A percentile compares a stretch with the other conserved stretches of the same genome.
These are phyloP conservation scores for Tolypocladium pustulatum DNA, from an alignment of 2,329 filamentous ascomycete genomes.

Conservation along the genomic window DNA sequence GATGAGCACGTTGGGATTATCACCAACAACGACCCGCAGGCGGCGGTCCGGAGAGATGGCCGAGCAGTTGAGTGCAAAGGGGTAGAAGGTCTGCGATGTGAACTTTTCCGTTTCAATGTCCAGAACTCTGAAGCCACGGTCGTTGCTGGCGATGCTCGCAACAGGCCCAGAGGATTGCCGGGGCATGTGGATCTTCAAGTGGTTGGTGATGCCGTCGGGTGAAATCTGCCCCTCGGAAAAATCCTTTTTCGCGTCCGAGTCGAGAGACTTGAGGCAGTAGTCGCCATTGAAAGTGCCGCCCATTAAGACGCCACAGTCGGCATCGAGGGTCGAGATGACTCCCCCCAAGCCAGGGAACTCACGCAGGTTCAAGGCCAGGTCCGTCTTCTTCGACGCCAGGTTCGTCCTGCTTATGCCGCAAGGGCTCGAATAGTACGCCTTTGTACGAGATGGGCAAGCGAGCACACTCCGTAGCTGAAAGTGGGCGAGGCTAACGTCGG, in stretches of 20 bases:
- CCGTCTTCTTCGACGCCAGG: conserved; percentile 34
- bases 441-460: conserved; percentile 42
- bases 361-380: conserved; percentile 31
- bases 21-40: conserved; percentile 63
- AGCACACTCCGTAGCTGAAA: conserved; percentile 57
- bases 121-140: conserved; percentile 45
- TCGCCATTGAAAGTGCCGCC: conserved; percentile 49
- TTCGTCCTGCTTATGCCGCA: conserved; percentile 42
- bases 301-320: conserved; percentile 43
- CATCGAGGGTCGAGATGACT: conserved; percentile 40
- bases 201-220: conserved; percentile 50
- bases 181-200: conserved; percentile 46
- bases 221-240: conserved; percentile 38
- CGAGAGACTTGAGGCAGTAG: conserved; percentile 37
- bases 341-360: conserved; percentile 24
- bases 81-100: conserved; percentile 40
- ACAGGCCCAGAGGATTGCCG: conserved; percentile 40
- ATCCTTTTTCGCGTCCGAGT: conserved; percentile 24
- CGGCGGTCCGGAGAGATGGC: conserved; percentile 62
- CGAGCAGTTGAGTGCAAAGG: conserved; percentile 60
- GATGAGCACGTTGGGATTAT: conserved; percentile 54
- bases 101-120: conserved; percentile 51
- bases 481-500: conserved; percentile 46
- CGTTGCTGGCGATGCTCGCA: conserved; percentile 54
- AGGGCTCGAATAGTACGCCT: conserved; percentile 45